A percentile compares a stretch with the other conserved stretches of the same genome.
Evolutionary conservation across 2,329 filamentous ascomycete genomes (phyloP).

Genomic region (Seiridium unicorne): DNA sequence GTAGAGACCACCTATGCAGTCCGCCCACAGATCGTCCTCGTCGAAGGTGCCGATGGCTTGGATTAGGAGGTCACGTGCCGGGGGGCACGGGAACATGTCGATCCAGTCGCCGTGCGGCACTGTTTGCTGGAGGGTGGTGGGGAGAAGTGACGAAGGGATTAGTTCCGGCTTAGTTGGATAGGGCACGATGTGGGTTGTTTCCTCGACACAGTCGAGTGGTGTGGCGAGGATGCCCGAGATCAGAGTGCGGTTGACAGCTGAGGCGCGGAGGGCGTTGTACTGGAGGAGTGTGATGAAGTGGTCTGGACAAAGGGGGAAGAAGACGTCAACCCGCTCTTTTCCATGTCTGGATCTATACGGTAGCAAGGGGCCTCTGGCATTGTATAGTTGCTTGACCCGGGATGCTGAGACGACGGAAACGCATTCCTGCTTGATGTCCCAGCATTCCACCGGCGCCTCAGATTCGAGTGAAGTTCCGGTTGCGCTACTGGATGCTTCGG

Average conservation of each 20-base stretch:
- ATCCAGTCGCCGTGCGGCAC: constrained; percentile 39
- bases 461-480: constrained; percentile 20
- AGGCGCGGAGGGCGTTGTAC: constrained; percentile 37
- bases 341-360: constrained; percentile 15
- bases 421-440: constrained; percentile 29
- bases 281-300: constrained; percentile 41
- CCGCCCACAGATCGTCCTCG: constrained; percentile 41
- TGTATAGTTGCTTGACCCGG: constrained; percentile 28
- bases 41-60: constrained; percentile 33
- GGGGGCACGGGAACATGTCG: constrained; percentile 37
- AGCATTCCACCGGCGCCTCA: constrained; percentile 31
- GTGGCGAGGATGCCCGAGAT: constrained; percentile 29
- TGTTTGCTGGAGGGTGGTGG: constrained; percentile 37
- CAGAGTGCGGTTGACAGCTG: constrained; percentile 32
- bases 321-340: constrained; percentile 19
- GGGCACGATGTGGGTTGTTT: constrained; percentile 26
- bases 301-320: constrained; percentile 38
- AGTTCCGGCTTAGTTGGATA: constrained; percentile 24
- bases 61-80: constrained; percentile 37
- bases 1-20: constrained; percentile 39
- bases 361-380: constrained; percentile 27
- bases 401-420: constrained; percentile 28
- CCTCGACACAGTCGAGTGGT: constrained; percentile 28
- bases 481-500: constrained; percentile 17
- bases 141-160: constrained; percentile 31